Conservation (phyloP, 1,284 basidiomycete species). For the Ustilago sp. region DNA sequence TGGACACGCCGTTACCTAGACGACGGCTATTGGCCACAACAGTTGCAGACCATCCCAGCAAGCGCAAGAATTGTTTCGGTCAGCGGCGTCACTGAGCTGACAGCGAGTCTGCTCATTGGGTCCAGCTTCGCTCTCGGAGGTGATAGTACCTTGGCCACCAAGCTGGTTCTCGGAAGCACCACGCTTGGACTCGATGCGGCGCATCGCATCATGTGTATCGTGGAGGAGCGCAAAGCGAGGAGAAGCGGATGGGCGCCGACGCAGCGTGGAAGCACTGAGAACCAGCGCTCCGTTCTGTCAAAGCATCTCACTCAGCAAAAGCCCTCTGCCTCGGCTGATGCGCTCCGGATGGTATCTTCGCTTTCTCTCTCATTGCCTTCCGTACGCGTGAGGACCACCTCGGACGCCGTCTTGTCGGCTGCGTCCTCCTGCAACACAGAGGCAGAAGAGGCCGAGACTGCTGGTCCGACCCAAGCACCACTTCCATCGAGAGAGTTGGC, state of each 20-base stretch:
- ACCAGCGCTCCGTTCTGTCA: slow-evolving; percentile 32
- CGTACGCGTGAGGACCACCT: slow-evolving; percentile 30
- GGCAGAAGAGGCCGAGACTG: not conserved
- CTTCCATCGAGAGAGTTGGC: slow-evolving; percentile 31
- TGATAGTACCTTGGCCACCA: slow-evolving; percentile 42
- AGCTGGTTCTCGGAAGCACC: slow-evolving; percentile 40
- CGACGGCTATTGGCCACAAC: slow-evolving; percentile 13
- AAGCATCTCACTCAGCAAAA: slow-evolving; percentile 43
- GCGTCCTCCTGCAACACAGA: slow-evolving; percentile 5
- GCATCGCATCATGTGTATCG: slow-evolving; percentile 30
- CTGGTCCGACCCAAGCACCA: not conserved
- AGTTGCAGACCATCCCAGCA: slow-evolving; percentile 29
- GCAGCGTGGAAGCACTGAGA: not conserved
- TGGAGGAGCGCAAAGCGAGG: slow-evolving; percentile 47
- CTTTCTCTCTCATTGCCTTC: slow-evolving; percentile 37
- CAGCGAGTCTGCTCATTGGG: slow-evolving; percentile 48
- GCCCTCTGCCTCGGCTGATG: slow-evolving; percentile 21
- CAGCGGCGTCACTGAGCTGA: slow-evolving; percentile 39
- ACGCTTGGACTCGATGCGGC: slow-evolving; percentile 52
- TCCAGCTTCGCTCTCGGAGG: slow-evolving; percentile 40
- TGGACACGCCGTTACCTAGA: slow-evolving; percentile 40
- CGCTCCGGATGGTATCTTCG: slow-evolving; percentile 30
- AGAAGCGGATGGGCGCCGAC: slow-evolving; percentile 31
- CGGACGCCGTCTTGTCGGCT: slow-evolving; percentile 30
- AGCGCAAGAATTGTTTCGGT: slow-evolving; percentile 44